Percentiles rank a stretch among this genome's conserved stretches.
Evolutionary conservation across 2,329 filamentous ascomycete genomes (phyloP).

Genomic region (Fusarium sp.): DNA sequence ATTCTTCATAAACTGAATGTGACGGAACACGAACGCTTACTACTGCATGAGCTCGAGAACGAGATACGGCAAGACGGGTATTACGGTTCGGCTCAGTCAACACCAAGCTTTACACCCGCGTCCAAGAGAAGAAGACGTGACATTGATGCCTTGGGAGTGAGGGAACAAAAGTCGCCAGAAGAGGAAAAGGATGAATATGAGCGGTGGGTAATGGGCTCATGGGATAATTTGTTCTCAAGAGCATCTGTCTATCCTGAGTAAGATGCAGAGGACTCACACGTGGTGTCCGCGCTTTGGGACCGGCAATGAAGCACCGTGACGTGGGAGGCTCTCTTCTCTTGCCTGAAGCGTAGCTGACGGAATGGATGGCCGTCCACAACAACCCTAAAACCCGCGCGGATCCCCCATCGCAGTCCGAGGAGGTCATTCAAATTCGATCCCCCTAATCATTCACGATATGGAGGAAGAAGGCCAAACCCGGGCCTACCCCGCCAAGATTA

Average conservation of each 20-base stretch:
- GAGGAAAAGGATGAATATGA: neutral
- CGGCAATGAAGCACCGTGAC: fast-evolving
- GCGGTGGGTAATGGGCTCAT: neutral
- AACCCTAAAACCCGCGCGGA: fast-evolving
- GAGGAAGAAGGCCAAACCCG: fast-evolving
- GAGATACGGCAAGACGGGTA: neutral
- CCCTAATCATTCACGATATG: fast-evolving
- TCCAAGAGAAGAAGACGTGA: neutral
- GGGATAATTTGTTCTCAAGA: neutral
- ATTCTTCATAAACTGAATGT: neutral
- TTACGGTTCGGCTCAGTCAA: neutral
- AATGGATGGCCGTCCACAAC: fast-evolving
- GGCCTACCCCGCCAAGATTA: fast-evolving
- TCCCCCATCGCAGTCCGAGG: too few species aligned
- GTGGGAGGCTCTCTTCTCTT: fast-evolving
- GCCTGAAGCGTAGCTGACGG: fast-evolving
- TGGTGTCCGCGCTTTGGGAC: fast-evolving
- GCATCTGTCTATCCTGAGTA: neutral
- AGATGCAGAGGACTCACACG: fast-evolving
- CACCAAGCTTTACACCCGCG: too few species aligned
- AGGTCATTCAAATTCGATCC: fast-evolving
- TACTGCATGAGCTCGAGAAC: neutral
- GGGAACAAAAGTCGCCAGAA: neutral
- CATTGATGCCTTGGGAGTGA: fast-evolving
- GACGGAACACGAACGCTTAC: neutral